A percentile compares a stretch with the other conserved stretches of the same genome.
Evolutionary conservation across 306 rosid genomes (phyloP).

Genomic region (Urtica urens): DNA sequence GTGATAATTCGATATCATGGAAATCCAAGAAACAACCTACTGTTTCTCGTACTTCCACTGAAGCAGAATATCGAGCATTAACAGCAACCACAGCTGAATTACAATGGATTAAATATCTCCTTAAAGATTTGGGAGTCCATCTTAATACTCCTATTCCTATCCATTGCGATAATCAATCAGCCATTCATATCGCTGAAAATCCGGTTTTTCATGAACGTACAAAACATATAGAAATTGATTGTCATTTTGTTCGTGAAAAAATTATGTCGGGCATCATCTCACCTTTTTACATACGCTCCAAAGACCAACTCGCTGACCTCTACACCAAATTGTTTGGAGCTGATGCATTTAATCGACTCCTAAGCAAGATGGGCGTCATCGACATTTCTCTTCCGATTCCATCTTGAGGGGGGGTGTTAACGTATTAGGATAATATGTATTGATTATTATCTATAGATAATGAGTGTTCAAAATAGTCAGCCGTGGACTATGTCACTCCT

Average conservation of each 20-base stretch:
- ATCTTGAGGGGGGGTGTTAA: neutral
- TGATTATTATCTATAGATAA: too few relatives aligned
- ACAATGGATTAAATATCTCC: neutral
- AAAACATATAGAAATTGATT: slow-evolving; percentile 2
- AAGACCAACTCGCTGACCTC: neutral
- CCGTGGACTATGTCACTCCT: too few relatives aligned
- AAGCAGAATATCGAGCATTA: neutral
- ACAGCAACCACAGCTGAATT: neutral
- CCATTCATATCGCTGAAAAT: neutral
- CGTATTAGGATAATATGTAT: too few relatives aligned
- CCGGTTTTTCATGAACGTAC: neutral
- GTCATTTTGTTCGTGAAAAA: neutral
- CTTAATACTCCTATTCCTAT: neutral
- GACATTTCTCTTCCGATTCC: neutral
- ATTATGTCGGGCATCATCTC: neutral
- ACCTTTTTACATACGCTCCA: neutral
- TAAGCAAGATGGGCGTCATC: neutral
- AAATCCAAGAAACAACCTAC: slow-evolving; percentile 2
- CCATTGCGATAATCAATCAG: neutral
- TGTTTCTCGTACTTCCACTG: neutral
- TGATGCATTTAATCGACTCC: neutral
- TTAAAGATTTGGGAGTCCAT: neutral
- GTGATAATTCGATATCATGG: neutral
- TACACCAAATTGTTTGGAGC: neutral
- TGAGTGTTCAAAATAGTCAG: too few relatives aligned